A percentile compares a stretch with the other conserved stretches of the same genome.
Evolutionary conservation across 2,329 filamentous ascomycete species (phyloP).

Genomic region (Verticillium isaacii): DNA sequence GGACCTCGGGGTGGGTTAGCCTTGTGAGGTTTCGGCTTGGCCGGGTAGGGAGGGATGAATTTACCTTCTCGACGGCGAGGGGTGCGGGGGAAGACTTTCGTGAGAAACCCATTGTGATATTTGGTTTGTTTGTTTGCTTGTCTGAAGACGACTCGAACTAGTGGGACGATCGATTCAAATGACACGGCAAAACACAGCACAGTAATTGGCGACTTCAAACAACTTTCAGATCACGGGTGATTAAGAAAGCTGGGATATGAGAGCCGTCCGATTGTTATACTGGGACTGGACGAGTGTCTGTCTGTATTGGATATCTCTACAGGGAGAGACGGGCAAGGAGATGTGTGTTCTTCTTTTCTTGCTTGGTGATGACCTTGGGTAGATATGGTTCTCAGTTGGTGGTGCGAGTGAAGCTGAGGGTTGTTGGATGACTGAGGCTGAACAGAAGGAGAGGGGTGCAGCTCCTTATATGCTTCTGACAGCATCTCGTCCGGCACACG

Average conservation of each 20-base stretch:
- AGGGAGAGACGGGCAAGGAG: neutral
- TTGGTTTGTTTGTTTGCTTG: neutral
- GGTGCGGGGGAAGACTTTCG: constrained; percentile 1
- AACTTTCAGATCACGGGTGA: neutral
- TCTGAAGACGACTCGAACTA: neutral
- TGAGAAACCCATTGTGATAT: constrained; percentile 1
- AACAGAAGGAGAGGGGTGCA: neutral
- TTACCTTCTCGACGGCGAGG: constrained; percentile 2
- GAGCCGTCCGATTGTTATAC: neutral
- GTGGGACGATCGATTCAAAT: neutral
- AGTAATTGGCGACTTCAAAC: neutral
- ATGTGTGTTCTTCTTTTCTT: neutral
- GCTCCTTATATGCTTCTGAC: neutral
- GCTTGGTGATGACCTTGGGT: neutral
- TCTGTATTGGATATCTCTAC: neutral
- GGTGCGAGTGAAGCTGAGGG: neutral
- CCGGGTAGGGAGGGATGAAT: neutral
- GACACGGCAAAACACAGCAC: neutral
- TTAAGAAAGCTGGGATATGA: neutral
- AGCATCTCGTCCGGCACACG: neutral
- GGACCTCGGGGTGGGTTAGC: constrained; percentile 5
- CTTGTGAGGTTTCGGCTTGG: neutral
- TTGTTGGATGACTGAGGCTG: no score
- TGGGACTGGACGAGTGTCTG: neutral
- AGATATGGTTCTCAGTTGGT: neutral